phyloP scores from a whole-genome alignment of 2,329 filamentous ascomycete species.

The Cladophialophora psammophila region DNA sequence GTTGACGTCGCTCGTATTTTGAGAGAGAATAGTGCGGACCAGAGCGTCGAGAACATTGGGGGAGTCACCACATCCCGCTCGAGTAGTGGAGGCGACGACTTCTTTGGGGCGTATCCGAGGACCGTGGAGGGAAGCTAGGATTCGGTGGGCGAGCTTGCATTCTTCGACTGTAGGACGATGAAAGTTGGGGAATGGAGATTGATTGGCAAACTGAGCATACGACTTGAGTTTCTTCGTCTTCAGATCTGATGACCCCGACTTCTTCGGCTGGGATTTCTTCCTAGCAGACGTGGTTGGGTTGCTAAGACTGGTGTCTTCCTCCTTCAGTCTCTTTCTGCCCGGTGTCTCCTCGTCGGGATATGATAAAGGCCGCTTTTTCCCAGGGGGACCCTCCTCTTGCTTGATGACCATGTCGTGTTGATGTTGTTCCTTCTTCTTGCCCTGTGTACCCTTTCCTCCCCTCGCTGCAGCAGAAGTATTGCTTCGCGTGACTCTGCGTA shows the following conservation, averaged over 20 bases:
- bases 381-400: constrained; percentile 23
- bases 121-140: constrained; percentile 73
- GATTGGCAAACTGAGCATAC: constrained; percentile 53
- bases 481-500: constrained; percentile 31
- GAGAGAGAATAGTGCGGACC: constrained; percentile 68
- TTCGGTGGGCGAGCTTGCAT: constrained; percentile 71
- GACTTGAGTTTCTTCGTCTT: constrained; percentile 45
- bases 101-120: constrained; percentile 68
- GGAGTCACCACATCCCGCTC: constrained; percentile 74
- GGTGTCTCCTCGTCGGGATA: constrained; percentile 3
- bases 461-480: constrained; percentile 2
- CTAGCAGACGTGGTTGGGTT: constrained; percentile 18
- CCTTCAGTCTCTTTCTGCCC: constrained; percentile 29
- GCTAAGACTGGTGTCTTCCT: constrained; percentile 16
- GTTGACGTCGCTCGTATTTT: constrained; percentile 66
- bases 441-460: neutral
- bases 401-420: constrained; percentile 21
- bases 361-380: constrained; percentile 26
- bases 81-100: constrained; percentile 71
- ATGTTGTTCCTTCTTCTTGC: constrained; percentile 22
- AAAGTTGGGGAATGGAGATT: constrained; percentile 73
- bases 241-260: constrained; percentile 29
- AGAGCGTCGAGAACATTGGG: constrained; percentile 70
- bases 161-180: constrained; percentile 70
- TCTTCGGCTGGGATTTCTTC: constrained; percentile 39